Conservation (phyloP, 1,284 basidiomycete species). For the Cutaneotrichosporon cutaneum region DNA sequence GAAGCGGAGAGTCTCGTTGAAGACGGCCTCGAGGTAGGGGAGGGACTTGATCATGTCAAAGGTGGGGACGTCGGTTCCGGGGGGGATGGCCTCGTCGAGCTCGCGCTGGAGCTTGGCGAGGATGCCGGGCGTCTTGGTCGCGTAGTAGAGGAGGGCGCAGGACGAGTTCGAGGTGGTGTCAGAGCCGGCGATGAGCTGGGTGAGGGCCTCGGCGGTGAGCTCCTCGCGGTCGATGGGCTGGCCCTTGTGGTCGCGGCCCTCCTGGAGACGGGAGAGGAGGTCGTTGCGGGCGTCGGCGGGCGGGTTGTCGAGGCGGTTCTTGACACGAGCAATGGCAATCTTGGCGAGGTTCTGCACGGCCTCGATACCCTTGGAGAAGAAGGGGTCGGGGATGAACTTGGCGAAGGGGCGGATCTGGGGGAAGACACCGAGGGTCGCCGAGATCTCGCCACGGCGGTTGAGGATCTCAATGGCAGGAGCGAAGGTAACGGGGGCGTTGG, state of each 20-base stretch:
- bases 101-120: conserved; percentile 74
- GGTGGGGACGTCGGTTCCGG: conserved; percentile 60
- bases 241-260: conserved; percentile 73
- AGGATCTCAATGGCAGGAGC: conserved; percentile 82
- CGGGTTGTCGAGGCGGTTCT: conserved; percentile 63
- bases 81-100: conserved; percentile 70
- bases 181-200: conserved; percentile 74
- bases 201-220: conserved; percentile 80
- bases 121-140: conserved; percentile 65
- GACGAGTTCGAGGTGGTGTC: conserved; percentile 69
- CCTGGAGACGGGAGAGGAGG: conserved; percentile 73
- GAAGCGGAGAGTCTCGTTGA: conserved; percentile 75
- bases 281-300: conserved; percentile 64
- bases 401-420: conserved; percentile 63
- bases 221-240: conserved; percentile 57
- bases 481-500: conserved; percentile 42
- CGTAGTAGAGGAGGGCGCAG: conserved; percentile 79
- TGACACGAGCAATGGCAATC: conserved; percentile 77
- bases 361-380: conserved; percentile 69
- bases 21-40: conserved; percentile 74
- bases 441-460: conserved; percentile 84
- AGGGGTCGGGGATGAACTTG: conserved; percentile 61
- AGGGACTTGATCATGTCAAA: conserved; percentile 64
- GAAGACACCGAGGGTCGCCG: conserved; percentile 76
- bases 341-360: conserved; percentile 74